A percentile compares a stretch with the other conserved stretches of the same genome.
phyloP scores from a whole-genome alignment of 2,329 filamentous ascomycete genomes.

The Ascochyta lentis region DNA sequence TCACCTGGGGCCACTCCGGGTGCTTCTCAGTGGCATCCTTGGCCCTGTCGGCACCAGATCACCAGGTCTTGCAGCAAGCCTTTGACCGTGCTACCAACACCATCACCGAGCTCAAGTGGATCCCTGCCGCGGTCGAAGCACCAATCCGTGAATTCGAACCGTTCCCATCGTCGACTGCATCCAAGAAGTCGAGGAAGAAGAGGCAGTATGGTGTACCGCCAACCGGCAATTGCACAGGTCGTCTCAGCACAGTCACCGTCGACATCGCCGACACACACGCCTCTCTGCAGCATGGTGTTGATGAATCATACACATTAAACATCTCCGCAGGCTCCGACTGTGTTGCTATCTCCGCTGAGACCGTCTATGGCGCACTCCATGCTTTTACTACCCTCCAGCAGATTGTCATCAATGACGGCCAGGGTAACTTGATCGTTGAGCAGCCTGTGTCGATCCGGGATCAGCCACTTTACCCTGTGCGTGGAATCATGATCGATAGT shows the following conservation, averaged over 20 bases:
- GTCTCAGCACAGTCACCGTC: slow-evolving; percentile 55
- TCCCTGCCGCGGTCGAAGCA: slow-evolving; percentile 60
- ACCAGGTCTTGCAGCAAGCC: slow-evolving; percentile 51
- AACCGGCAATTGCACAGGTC: slow-evolving; percentile 34
- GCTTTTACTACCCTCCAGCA: slow-evolving; percentile 66
- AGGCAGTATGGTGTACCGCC: slow-evolving; percentile 26
- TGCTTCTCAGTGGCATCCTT: slow-evolving; percentile 53
- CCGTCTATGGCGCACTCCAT: slow-evolving; percentile 62
- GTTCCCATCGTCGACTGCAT: slow-evolving; percentile 55
- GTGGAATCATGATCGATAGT: slow-evolving; percentile 63
- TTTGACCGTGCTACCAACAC: slow-evolving; percentile 59
- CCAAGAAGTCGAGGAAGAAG: slow-evolving; percentile 26
- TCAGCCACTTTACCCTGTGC: slow-evolving; percentile 60
- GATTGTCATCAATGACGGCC: slow-evolving; percentile 58
- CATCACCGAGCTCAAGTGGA: slow-evolving; percentile 61
- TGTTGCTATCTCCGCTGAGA: slow-evolving; percentile 58
- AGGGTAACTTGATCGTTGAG: slow-evolving; percentile 57
- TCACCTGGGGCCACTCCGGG: slow-evolving; percentile 61
- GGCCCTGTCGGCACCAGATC: slow-evolving; percentile 46
- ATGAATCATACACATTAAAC: slow-evolving; percentile 63
- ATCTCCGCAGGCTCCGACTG: slow-evolving; percentile 50
- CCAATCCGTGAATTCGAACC: slow-evolving; percentile 59
- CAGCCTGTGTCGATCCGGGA: slow-evolving; percentile 61
- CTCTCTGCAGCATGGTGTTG: slow-evolving; percentile 62
- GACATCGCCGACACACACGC: slow-evolving; percentile 55